These are phyloP conservation scores for Triticum aestivum DNA, from an alignment of 176 grass and related monocot species.

Conservation along the genomic window IWGSC_CS_RefSeq_v2.1 NC_057799.1:429106336-429106835, in stretches of 20 bases:
- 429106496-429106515: not conserved
- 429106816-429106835: not conserved
- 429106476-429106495: not conserved
- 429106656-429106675: not conserved
- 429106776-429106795: not conserved
- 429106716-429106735: not conserved
- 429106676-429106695: not conserved
- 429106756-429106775: not conserved
- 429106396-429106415: not conserved
- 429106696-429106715: not conserved
- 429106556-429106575: not conserved
- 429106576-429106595: not conserved
- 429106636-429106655: not conserved
- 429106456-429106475: not conserved
- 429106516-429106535: not conserved
- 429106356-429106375: not conserved
- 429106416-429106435: not conserved
- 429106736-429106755: not conserved
- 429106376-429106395: not conserved
- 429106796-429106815: not conserved
- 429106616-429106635: not conserved
- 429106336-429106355: not conserved
- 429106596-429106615: not conserved
- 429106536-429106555: not conserved
- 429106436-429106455: constrained; percentile 9